A percentile compares a stretch with the other conserved stretches of the same genome.
These are phyloP conservation scores for Diaporthe australafricana DNA, from an alignment of 2,329 filamentous ascomycete species.

Conservation along the genomic window DNA sequence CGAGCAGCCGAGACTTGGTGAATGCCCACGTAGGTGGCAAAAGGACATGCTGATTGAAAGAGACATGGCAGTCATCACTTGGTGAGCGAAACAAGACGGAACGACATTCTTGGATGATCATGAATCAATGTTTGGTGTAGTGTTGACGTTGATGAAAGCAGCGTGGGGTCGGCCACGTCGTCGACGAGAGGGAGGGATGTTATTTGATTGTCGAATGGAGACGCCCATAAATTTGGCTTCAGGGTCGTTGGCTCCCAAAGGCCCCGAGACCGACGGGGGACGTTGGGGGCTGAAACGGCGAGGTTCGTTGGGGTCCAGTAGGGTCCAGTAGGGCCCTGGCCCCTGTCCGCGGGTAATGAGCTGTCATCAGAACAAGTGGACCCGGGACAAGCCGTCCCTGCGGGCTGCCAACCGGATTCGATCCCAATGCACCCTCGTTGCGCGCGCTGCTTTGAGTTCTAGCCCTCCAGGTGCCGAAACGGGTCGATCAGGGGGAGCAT, in stretches of 20 bases:
- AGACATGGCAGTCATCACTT: background rate
- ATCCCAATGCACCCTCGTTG: background rate
- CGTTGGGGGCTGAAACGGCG: slow-evolving; percentile 20
- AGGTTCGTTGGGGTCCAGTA: background rate
- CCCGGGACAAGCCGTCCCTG: slow-evolving; percentile 20
- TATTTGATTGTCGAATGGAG: background rate
- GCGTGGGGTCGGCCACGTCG: slow-evolving; percentile 16
- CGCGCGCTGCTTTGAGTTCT: slow-evolving; percentile 2
- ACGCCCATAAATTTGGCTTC: slow-evolving; percentile 20
- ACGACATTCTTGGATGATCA: background rate
- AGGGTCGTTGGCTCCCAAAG: background rate
- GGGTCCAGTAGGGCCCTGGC: slow-evolving; percentile 13
- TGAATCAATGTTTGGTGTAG: background rate
- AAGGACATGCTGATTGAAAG: background rate
- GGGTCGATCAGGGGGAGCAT: slow-evolving; percentile 21
- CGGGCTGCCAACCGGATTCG: slow-evolving; percentile 18
- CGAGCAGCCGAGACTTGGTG: background rate
- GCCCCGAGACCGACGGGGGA: background rate
- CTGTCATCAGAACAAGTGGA: slow-evolving; percentile 28
- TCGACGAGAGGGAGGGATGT: background rate
- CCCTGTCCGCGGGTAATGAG: slow-evolving; percentile 29
- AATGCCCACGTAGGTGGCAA: background rate
- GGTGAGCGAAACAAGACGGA: background rate
- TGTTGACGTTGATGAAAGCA: background rate
- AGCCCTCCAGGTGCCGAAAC: slow-evolving; percentile 11